These are phyloP conservation scores for Hylodesmum podocarpum DNA, from an alignment of 306 rosid genomes.

Conservation along the genomic window DNA sequence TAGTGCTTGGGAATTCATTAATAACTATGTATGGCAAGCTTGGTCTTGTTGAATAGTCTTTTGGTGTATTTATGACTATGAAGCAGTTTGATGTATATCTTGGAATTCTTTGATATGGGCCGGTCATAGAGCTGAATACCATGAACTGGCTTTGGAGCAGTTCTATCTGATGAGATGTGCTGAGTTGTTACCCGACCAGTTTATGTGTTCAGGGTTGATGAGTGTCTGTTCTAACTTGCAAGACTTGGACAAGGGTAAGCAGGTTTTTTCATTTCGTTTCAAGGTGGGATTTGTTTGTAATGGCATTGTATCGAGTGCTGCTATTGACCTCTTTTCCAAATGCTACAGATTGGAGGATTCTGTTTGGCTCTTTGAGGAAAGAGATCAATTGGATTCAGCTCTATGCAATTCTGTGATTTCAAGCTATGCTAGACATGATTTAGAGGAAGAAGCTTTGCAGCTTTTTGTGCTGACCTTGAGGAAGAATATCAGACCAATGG, in stretches of 20 bases:
- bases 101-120: conserved; percentile 83
- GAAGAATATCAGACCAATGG: conserved; percentile 70
- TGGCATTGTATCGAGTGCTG: conserved; percentile 71
- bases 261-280: conserved; percentile 61
- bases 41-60: conserved; percentile 58
- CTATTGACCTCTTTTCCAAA: conserved; percentile 83
- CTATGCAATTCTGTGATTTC: conserved; percentile 78
- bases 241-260: conserved; percentile 81
- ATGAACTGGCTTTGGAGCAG: conserved; percentile 57
- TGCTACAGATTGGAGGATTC: conserved; percentile 85
- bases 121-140: conserved; percentile 59
- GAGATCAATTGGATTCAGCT: conserved; percentile 58
- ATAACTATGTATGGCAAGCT: conserved; percentile 74
- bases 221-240: conserved; percentile 61
- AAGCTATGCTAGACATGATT: conserved; percentile 60
- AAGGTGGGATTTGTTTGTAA: conserved; percentile 75
- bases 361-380: conserved; percentile 53
- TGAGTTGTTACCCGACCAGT: conserved; percentile 59
- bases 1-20: conserved; percentile 74
- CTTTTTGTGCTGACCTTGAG: conserved; percentile 62
- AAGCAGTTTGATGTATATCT: conserved; percentile 61
- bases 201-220: conserved; percentile 61
- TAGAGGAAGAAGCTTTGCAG: conserved; percentile 49
- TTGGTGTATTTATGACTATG: conserved; percentile 60
- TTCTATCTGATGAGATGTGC: conserved; percentile 53